Percentiles rank a stretch among this genome's conserved stretches.
Conservation (phyloP, 225 moss, liverwort and hornwort genomes). For the Pleurozium schreberi region DNA sequence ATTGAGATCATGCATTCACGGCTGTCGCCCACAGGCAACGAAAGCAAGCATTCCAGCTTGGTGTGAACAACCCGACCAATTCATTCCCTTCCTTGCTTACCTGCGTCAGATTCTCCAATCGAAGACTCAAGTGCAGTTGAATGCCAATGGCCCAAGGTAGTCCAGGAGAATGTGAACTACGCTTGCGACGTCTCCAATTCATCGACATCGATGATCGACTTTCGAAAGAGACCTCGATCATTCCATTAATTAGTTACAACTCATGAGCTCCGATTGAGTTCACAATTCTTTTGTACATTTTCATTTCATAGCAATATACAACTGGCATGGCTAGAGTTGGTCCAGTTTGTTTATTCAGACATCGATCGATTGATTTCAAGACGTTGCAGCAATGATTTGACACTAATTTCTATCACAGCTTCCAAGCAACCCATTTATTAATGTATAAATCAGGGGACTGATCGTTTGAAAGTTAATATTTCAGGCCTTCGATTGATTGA, state of each 20-base stretch:
- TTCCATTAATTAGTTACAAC: too few relatives aligned
- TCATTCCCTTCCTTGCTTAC: too few relatives aligned
- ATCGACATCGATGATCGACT: not conserved
- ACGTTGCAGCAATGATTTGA: too few relatives aligned
- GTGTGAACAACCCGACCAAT: not conserved
- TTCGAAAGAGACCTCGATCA: not conserved
- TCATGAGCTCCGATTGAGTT: not conserved
- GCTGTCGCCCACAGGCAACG: not conserved
- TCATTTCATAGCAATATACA: not conserved
- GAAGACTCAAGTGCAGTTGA: not conserved
- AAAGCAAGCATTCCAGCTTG: not conserved
- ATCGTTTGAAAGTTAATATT: too few relatives aligned
- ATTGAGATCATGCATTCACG: not conserved
- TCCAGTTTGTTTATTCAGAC: not conserved
- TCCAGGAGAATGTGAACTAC: not conserved
- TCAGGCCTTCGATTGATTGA: not conserved
- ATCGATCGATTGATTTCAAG: not conserved
- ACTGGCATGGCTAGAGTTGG: not conserved
- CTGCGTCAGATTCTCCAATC: too few relatives aligned
- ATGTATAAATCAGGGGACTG: not conserved
- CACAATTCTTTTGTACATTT: not conserved
- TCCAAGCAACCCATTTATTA: not conserved
- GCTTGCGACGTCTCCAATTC: not conserved
- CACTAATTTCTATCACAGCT: too few relatives aligned
- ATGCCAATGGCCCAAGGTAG: not conserved